These are phyloP conservation scores for Pleurotus giganteus DNA, from an alignment of 768 basidiomycete genomes.

Conservation along the genomic window DNA sequence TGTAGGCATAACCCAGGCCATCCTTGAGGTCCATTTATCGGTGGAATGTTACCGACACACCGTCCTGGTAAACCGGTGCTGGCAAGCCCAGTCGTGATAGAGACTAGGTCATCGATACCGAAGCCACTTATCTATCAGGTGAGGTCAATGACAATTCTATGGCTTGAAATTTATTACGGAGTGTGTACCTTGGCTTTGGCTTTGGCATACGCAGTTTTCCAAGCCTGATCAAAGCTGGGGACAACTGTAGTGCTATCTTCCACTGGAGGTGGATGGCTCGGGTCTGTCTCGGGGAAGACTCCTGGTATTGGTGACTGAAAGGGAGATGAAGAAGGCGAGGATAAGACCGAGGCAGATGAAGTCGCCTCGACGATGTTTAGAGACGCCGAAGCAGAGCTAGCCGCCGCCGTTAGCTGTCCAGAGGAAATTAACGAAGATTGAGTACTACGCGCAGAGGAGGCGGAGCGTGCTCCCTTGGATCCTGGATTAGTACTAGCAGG, in stretches of 20 bases:
- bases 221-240: conserved; percentile 27
- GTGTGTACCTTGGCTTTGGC: conserved; percentile 36
- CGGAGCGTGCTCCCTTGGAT: no score
- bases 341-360: background rate
- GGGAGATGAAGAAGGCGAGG: conserved; percentile 36
- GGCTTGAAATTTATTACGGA: background rate
- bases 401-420: no score
- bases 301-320: conserved; percentile 41
- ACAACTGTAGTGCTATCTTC: conserved; percentile 15
- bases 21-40: conserved; percentile 14
- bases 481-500: no score
- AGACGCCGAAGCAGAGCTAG: no score
- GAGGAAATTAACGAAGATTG: no score
- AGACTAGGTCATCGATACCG: conserved; percentile 46
- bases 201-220: conserved; percentile 42
- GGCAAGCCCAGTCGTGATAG: conserved; percentile 39
- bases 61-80: conserved; percentile 26
- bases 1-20: conserved; percentile 57
- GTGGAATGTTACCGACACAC: conserved; percentile 53
- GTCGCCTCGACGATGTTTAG: background rate
- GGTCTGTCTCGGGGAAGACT: conserved; percentile 42
- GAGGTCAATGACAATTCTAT: conserved; percentile 4
- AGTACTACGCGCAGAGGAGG: no score
- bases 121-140: conserved; percentile 27
- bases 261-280: conserved; percentile 42